phyloP scores from a whole-genome alignment of 371 early-diverging fungal genomes.

The Ordospora pajunii region DNA sequence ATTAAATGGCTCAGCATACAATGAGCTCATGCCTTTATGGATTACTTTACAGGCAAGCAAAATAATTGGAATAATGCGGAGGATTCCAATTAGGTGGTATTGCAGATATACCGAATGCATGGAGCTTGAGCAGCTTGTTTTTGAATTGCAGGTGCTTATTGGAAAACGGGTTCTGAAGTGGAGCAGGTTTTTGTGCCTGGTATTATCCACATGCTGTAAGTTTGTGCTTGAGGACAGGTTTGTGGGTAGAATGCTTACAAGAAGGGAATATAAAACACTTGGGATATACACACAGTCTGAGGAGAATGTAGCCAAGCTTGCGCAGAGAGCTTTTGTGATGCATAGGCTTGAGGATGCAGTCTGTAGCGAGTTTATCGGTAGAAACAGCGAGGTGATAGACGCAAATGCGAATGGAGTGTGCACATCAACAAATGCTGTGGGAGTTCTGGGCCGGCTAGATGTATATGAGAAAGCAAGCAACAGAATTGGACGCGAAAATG shows the following conservation, averaged over 20 bases:
- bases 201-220: background rate
- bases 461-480: too few species aligned
- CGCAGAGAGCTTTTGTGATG: background rate
- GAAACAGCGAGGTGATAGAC: background rate
- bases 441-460: too few species aligned
- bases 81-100: slow-evolving; percentile 2
- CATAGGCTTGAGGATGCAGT: background rate
- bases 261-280: background rate
- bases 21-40: background rate
- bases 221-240: background rate
- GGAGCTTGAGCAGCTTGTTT: background rate
- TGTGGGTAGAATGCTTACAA: background rate
- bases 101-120: background rate
- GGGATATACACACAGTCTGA: background rate
- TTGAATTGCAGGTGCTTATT: background rate
- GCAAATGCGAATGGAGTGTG: background rate
- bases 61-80: background rate
- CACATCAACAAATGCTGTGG: background rate
- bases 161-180: background rate
- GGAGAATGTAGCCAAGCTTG: background rate
- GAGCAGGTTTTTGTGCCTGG: background rate
- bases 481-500: too few species aligned
- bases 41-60: background rate
- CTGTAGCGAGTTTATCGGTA: background rate
- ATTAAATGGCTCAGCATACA: background rate